phyloP scores from a whole-genome alignment of 176 grass and related monocot genomes.

The Tillandsia leiboldiana region DNA sequence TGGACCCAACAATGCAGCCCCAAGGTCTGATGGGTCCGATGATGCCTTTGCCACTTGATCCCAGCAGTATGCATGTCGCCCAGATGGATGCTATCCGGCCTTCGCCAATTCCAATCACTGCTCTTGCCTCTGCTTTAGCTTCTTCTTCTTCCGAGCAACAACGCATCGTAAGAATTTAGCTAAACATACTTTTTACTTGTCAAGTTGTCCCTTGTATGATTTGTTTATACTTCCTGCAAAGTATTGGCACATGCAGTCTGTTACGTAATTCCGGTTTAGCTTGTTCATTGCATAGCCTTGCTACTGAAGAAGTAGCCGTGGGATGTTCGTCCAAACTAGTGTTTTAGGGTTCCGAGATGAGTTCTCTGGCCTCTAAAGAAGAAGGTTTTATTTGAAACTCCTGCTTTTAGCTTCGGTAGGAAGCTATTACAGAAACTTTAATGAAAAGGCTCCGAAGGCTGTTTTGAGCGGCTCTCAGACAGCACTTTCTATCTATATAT shows the following conservation, averaged over 20 bases:
- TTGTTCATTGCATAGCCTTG: no score
- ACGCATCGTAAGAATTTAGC: slow-evolving; percentile 14
- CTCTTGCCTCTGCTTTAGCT: slow-evolving; percentile 15
- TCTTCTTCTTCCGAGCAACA: slow-evolving; percentile 15
- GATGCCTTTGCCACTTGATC: slow-evolving; percentile 1
- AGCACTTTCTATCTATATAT: no score
- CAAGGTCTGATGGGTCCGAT: slow-evolving; percentile 12
- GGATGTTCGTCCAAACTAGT: no score
- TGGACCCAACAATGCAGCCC: slow-evolving; percentile 3
- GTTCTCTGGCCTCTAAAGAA: no score
- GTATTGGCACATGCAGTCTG: neutral
- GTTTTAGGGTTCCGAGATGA: no score
- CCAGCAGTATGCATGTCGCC: neutral
- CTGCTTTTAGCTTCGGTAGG: neutral
- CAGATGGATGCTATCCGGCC: slow-evolving; percentile 4
- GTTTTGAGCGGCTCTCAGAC: no score
- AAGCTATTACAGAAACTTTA: no score
- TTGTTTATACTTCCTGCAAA: neutral
- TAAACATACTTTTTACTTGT: neutral
- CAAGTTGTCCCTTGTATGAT: neutral
- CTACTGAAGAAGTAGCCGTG: no score
- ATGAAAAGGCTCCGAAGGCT: no score
- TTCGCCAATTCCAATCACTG: neutral
- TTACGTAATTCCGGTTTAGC: no score
- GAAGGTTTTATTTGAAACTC: neutral